Evolutionary conservation across 2,329 filamentous ascomycete genomes (phyloP), one percentile per base, ranked within the genome.

Genomic region (Tolypocladium ovalisporum): DNA sequence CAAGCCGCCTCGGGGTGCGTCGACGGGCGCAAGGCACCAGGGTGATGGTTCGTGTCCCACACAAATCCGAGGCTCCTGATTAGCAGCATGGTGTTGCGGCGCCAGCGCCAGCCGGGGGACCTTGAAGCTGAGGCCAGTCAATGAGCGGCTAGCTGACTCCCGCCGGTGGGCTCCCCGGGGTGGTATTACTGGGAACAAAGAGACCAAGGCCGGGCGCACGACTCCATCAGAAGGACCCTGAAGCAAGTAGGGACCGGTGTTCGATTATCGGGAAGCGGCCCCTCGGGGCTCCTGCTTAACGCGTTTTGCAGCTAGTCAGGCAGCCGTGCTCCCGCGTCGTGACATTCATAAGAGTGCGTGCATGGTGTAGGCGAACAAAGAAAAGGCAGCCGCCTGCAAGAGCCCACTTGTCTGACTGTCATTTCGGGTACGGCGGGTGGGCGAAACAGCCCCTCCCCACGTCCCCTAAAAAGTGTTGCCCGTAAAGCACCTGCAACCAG

Each of bases 401-500:
- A 24, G n/a, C 27, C 54, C 54, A 44, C 54, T 36, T 55, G 44
- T 49, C 44, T 49, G 44, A 10, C 27, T 32, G 44, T 56, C 55
- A 56, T 56, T 53, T 56, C 55, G 49, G 47, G 47, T 52, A 40
- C 47, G 17, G 55, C 55, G 49, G 36, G 19, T 35, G 55, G 37
- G 22, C 55, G 55, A 56, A 56, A 53, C 55, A 56, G 37, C 10
- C 42, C 34, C 22, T 17, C 42, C 34, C 22, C 34, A 19, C 22
- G 27, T 32, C 44, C 27, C 44, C 44, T 49, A 32, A 34, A 4
- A 9, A 9, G 32, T 34, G 32, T 5, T 42, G 12, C 19, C 39
- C 39, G n/a, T 4, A 12, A 44, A 29, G 37, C 17, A 35, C 24
- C 15, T n/a, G n/a, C n/a, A n/a, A 10, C 17, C 24, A 47, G 24